phyloP scores from a whole-genome alignment of 164 flowering plant genomes.

The Chloranthus sessilifolius region DNA sequence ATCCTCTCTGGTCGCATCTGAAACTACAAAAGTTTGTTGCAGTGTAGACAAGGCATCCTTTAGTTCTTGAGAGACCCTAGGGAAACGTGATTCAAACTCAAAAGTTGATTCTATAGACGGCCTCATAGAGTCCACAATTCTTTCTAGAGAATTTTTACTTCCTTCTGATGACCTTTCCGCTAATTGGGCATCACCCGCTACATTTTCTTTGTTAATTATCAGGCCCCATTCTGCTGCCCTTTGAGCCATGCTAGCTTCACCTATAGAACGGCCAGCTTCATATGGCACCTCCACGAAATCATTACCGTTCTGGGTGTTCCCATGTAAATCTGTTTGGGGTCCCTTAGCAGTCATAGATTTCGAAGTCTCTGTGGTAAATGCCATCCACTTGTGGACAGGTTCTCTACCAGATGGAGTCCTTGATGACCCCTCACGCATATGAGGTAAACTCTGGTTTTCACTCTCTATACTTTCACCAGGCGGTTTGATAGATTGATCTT shows the following conservation, averaged over 20 bases:
- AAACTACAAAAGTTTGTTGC: conserved; percentile 96
- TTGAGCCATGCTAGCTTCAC: conserved; percentile 24
- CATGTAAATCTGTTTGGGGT: background rate
- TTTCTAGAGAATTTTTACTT: conserved; percentile 26
- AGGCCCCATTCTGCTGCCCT: conserved; percentile 40
- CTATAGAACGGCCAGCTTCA: conserved; percentile 8
- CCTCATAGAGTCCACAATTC: conserved; percentile 29
- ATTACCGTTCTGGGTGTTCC: background rate
- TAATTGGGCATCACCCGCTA: conserved; percentile 21
- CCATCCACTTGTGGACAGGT: conserved; percentile 29
- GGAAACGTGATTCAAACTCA: conserved; percentile 26
- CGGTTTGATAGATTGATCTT: background rate
- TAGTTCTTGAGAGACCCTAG: conserved; percentile 82
- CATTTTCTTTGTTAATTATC: conserved; percentile 19
- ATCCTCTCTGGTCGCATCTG: conserved; percentile 85
- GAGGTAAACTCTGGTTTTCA: conserved; percentile 5
- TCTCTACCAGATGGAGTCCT: conserved; percentile 17
- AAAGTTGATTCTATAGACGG: conserved; percentile 43
- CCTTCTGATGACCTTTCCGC: conserved; percentile 19
- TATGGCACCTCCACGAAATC: background rate
- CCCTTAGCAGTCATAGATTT: conserved; percentile 3
- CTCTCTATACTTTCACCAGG: conserved; percentile 5
- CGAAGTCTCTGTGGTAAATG: conserved; percentile 15
- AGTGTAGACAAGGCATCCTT: conserved; percentile 74
- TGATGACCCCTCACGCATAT: conserved; percentile 3